phyloP scores from a whole-genome alignment of 2,329 filamentous ascomycete species.

The Penicillium polonicum region DNA sequence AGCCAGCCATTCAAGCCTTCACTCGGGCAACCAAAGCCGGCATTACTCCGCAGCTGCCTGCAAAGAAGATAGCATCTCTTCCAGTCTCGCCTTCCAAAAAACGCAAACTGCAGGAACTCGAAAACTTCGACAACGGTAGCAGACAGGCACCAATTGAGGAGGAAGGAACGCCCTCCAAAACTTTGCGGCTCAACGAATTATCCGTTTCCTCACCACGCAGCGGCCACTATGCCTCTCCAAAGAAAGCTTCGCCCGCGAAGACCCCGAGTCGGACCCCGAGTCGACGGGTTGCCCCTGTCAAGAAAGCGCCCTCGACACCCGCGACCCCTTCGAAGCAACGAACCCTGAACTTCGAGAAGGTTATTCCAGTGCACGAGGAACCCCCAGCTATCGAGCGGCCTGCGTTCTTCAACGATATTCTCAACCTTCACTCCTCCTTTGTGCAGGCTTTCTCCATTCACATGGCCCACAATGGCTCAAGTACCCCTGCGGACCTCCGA shows the following conservation, averaged over 20 bases:
- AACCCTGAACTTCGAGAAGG: constrained; percentile 21
- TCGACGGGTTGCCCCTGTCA: constrained; percentile 50
- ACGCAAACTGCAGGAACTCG: constrained; percentile 38
- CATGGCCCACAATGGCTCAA: constrained; percentile 65
- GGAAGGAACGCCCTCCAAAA: constrained; percentile 34
- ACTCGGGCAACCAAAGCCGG: constrained; percentile 47
- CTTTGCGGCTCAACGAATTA: constrained; percentile 34
- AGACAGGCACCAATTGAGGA: constrained; percentile 14
- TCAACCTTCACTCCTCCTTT: constrained; percentile 65
- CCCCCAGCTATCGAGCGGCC: constrained; percentile 30
- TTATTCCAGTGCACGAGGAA: constrained; percentile 10
- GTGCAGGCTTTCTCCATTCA: constrained; percentile 68
- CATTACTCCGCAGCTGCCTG: constrained; percentile 28
- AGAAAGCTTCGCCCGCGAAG: constrained; percentile 9
- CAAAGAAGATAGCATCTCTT: constrained; percentile 33
- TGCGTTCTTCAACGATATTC: constrained; percentile 50
- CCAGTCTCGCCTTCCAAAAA: constrained; percentile 42
- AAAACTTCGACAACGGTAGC: constrained; percentile 31
- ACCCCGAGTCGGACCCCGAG: constrained; percentile 26
- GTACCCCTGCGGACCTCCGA: constrained; percentile 63
- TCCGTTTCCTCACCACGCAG: constrained; percentile 35
- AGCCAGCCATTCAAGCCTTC: constrained; percentile 46
- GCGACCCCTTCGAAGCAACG: constrained; percentile 31
- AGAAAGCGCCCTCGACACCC: constrained; percentile 19
- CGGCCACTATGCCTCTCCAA: constrained; percentile 27